Evolutionary conservation across 2,329 filamentous ascomycete species (phyloP).

Genomic region (Dactylellina parvicollis): DNA sequence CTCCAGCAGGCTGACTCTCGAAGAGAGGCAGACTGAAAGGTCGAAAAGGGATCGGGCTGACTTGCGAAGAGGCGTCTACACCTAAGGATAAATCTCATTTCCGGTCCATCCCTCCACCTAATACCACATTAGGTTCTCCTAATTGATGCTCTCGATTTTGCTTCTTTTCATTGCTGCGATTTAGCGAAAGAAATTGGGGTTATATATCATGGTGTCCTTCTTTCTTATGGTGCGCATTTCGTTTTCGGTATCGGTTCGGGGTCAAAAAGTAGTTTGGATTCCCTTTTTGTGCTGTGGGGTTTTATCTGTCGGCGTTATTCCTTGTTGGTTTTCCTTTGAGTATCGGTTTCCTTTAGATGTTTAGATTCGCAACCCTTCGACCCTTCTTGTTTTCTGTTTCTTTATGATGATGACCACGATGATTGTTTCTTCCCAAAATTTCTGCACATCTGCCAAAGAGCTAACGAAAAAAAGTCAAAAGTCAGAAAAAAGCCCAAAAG

Average conservation of each 20-base stretch:
- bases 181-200: conserved; percentile 52
- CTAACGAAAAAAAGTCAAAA: conserved; percentile 36
- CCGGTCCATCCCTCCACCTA: background rate
- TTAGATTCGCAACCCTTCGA: background rate
- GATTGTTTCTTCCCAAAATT: conserved; percentile 6
- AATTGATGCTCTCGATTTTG: conserved; percentile 33
- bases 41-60: conserved; percentile 34
- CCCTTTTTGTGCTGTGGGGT: conserved; percentile 10
- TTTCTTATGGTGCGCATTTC: conserved; percentile 13
- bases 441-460: conserved; percentile 33
- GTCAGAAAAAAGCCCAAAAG: conserved; percentile 39
- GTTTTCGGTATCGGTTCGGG: conserved; percentile 39
- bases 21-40: conserved; percentile 35
- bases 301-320: conserved; percentile 16
- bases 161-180: conserved; percentile 48
- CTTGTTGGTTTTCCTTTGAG: background rate
- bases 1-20: conserved; percentile 31
- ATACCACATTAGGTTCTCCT: conserved; percentile 22
- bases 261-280: conserved; percentile 30
- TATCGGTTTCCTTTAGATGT: conserved; percentile 21
- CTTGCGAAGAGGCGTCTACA: conserved; percentile 40
- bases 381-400: conserved; percentile 11
- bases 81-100: background rate
- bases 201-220: conserved; percentile 44
- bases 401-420: background rate